phyloP scores from a whole-genome alignment of 768 basidiomycete genomes.

The Termitomyces sp. region DNA sequence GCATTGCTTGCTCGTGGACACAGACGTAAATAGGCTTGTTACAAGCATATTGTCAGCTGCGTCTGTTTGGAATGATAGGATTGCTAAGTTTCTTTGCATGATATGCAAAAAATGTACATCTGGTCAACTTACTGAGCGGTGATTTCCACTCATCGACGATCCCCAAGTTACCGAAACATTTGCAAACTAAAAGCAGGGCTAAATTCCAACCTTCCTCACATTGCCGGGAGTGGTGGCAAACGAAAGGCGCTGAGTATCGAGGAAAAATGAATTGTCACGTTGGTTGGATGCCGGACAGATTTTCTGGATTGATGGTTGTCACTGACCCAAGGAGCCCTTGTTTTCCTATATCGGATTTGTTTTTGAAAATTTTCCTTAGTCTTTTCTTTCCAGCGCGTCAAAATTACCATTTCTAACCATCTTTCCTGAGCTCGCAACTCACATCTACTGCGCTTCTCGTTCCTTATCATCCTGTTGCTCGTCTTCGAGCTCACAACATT shows the following conservation, averaged over 20 bases:
- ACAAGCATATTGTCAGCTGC: neutral
- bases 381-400: neutral
- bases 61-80: neutral
- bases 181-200: neutral
- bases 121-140: too few species aligned
- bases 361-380: neutral
- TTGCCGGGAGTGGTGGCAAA: neutral
- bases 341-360: neutral
- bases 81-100: too few species aligned
- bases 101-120: too few species aligned
- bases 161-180: neutral
- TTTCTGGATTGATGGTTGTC: neutral
- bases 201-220: neutral
- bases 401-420: neutral
- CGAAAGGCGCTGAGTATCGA: neutral
- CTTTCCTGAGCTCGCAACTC: neutral
- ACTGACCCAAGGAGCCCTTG: neutral
- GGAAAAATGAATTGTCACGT: neutral
- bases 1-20: neutral
- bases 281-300: neutral
- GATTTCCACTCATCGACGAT: too few species aligned
- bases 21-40: neutral
- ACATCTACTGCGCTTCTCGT: neutral
- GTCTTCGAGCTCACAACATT: conserved; percentile 5
- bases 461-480: too few species aligned